phyloP scores from a whole-genome alignment of 2,329 filamentous ascomycete species.

The Aspergillus ustus region DNA sequence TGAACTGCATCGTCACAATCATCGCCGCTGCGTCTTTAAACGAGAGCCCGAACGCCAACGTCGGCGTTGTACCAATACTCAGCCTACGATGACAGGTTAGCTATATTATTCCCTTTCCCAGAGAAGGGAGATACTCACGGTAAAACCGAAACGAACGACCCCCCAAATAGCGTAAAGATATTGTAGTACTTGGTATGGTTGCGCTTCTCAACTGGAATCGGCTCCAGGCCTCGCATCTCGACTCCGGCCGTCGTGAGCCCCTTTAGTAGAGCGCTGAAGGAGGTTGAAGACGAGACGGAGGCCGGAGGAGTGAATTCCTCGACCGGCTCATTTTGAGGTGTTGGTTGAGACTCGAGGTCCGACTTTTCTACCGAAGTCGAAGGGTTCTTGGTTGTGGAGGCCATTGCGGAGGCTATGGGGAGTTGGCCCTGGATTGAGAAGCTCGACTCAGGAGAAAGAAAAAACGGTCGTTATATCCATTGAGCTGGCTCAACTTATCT shows the following conservation, averaged over 20 bases:
- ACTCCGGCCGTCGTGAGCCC: slow-evolving; percentile 3
- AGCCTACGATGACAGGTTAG: not conserved
- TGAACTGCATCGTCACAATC: slow-evolving; percentile 6
- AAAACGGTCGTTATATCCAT: not conserved
- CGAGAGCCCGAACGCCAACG: slow-evolving; percentile 1
- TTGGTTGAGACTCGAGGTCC: not conserved
- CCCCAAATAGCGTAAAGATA: slow-evolving; percentile 3
- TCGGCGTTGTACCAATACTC: slow-evolving; percentile 3
- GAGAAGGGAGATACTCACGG: not conserved
- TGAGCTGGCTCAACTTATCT: not conserved
- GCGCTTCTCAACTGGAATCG: not conserved
- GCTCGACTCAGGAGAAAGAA: not conserved
- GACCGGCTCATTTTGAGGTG: not conserved
- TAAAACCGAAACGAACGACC: not conserved
- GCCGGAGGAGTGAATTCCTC: not conserved
- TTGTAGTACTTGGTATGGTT: slow-evolving; percentile 8
- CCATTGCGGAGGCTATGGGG: not conserved
- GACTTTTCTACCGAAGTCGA: not conserved
- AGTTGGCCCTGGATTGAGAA: not conserved
- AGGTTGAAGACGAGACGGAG: not conserved
- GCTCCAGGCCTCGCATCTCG: slow-evolving; percentile 2
- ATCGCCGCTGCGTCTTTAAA: slow-evolving; percentile 3
- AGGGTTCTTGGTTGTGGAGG: not conserved
- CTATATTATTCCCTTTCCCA: not conserved
- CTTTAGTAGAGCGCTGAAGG: not conserved